Evolutionary conservation across 2,329 filamentous ascomycete genomes (phyloP).

Genomic region (Daldinia eschscholtzii): DNA sequence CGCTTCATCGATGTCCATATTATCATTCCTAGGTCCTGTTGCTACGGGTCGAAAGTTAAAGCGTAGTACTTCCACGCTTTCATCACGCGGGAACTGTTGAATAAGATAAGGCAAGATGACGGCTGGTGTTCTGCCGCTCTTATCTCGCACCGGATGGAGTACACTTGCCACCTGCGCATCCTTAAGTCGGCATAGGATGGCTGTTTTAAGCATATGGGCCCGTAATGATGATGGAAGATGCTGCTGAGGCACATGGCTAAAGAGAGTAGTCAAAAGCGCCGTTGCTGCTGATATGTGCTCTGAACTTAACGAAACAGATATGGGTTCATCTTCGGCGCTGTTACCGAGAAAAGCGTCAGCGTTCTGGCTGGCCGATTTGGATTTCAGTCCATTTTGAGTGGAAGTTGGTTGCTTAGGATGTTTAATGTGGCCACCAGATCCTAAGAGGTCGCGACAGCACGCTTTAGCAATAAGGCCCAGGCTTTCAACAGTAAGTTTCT

Average conservation of each 20-base stretch:
- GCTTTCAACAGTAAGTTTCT: slow-evolving; percentile 73
- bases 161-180: slow-evolving; percentile 85
- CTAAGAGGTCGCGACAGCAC: slow-evolving; percentile 81
- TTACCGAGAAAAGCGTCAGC: slow-evolving; percentile 77
- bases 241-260: slow-evolving; percentile 74
- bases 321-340: slow-evolving; percentile 52
- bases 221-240: slow-evolving; percentile 78
- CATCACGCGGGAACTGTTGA: slow-evolving; percentile 71
- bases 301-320: slow-evolving; percentile 54
- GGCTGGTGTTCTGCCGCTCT: slow-evolving; percentile 72
- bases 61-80: slow-evolving; percentile 78
- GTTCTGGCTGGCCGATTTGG: slow-evolving; percentile 66
- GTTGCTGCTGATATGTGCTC: slow-evolving; percentile 69
- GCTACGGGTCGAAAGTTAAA: slow-evolving; percentile 65
- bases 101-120: slow-evolving; percentile 86
- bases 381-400: slow-evolving; percentile 57
- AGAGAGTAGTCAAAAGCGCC: slow-evolving; percentile 70
- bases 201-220: slow-evolving; percentile 82
- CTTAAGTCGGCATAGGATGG: slow-evolving; percentile 77
- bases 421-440: slow-evolving; percentile 63
- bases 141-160: slow-evolving; percentile 78
- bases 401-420: slow-evolving; percentile 52
- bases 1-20: slow-evolving; percentile 56
- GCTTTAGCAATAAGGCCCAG: slow-evolving; percentile 72
- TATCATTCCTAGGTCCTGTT: slow-evolving; percentile 47